Conservation (phyloP, 352 stramenopile genomes). For the Blastocystis sp. region DNA sequence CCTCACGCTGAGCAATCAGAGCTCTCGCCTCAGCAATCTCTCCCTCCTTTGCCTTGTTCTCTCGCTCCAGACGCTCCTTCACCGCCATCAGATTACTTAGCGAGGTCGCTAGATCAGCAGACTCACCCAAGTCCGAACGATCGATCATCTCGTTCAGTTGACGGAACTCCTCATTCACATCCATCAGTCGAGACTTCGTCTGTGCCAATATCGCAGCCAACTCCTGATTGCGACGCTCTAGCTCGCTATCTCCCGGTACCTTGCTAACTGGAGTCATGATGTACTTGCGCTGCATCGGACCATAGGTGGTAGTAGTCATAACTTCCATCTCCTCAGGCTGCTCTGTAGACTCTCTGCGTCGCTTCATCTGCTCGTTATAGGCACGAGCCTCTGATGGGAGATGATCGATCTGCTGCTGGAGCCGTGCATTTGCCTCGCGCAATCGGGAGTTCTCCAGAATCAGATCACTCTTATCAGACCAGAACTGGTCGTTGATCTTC, state of each 20-base stretch:
- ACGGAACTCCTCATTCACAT: slow-evolving; percentile 16
- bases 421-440: background rate
- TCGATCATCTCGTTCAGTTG: background rate
- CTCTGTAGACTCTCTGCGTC: too few species aligned
- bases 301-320: too few species aligned
- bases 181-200: slow-evolving; percentile 8
- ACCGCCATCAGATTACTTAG: background rate
- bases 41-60: background rate
- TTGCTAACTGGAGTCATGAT: background rate
- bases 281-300: background rate
- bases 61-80: slow-evolving; percentile 43
- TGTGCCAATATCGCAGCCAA: background rate
- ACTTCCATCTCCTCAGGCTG: too few species aligned
- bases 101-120: background rate
- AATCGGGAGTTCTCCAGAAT: background rate
- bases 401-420: slow-evolving; percentile 33
- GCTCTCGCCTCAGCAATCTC: slow-evolving; percentile 8
- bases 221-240: slow-evolving; percentile 26
- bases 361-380: background rate
- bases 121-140: background rate
- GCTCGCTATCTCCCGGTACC: background rate
- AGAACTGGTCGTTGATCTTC: slow-evolving; percentile 3
- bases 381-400: slow-evolving; percentile 21
- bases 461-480: background rate
- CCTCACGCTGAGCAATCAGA: background rate